phyloP scores from a whole-genome alignment of 2,329 filamentous ascomycete genomes.

The Diplodia scrobiculata region DNA sequence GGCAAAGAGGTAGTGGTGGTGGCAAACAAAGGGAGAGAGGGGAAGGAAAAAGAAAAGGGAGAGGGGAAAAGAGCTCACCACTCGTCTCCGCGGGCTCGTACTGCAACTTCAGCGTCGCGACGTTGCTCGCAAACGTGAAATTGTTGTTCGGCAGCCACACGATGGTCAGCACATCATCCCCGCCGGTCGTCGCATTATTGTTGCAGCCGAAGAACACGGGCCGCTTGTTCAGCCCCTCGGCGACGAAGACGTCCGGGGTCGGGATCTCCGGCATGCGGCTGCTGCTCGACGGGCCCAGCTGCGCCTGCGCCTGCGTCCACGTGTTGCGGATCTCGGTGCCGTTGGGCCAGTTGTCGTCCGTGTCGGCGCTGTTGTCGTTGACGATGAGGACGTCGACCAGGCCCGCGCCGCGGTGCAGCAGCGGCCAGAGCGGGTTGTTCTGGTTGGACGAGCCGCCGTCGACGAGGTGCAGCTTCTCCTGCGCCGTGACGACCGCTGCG shows the following conservation, averaged over 20 bases:
- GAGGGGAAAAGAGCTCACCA: not conserved
- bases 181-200: constrained; percentile 38
- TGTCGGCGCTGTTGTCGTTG: constrained; percentile 66
- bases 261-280: constrained; percentile 49
- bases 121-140: constrained; percentile 18
- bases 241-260: constrained; percentile 58
- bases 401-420: constrained; percentile 54
- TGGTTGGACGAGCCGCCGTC: constrained; percentile 57
- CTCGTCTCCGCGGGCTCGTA: constrained; percentile 8
- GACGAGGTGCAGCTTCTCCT: constrained; percentile 50
- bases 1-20: no score
- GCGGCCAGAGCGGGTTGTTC: constrained; percentile 57
- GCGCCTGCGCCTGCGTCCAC: constrained; percentile 57
- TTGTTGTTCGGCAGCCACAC: constrained; percentile 27
- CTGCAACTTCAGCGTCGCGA: constrained; percentile 17
- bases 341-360: constrained; percentile 60
- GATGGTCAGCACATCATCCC: not conserved
- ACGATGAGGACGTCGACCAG: constrained; percentile 65
- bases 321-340: constrained; percentile 61
- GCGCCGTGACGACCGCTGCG: constrained; percentile 37
- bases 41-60: not conserved
- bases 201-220: constrained; percentile 63
- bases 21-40: no score
- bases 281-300: constrained; percentile 38
- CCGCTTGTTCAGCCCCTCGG: constrained; percentile 60